These are phyloP conservation scores for Aphanomyces astaci DNA, from an alignment of 352 stramenopile genomes.

Conservation along the genomic window DNA sequence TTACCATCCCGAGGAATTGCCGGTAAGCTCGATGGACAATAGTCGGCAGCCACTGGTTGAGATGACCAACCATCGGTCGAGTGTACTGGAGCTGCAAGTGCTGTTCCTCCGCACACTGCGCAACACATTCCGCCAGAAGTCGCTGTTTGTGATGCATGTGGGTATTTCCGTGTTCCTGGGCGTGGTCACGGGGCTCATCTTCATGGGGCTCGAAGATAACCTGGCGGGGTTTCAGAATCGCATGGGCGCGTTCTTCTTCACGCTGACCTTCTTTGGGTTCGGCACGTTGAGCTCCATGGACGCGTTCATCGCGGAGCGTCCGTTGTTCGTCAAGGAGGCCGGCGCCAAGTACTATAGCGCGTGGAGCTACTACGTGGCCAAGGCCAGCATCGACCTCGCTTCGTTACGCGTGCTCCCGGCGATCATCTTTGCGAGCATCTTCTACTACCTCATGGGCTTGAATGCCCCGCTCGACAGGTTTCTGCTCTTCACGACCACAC, in stretches of 20 bases:
- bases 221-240: slow-evolving; percentile 80
- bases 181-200: slow-evolving; percentile 62
- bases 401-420: slow-evolving; percentile 65
- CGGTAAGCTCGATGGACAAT: no score
- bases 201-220: slow-evolving; percentile 74
- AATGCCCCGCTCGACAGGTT: slow-evolving; percentile 52
- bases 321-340: slow-evolving; percentile 71
- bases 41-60: no score
- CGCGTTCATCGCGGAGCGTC: slow-evolving; percentile 62
- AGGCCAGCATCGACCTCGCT: slow-evolving; percentile 61
- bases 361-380: slow-evolving; percentile 74
- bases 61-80: slow-evolving; percentile 37
- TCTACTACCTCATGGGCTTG: slow-evolving; percentile 83
- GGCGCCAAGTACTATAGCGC: slow-evolving; percentile 70
- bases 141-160: slow-evolving; percentile 58
- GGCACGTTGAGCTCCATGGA: slow-evolving; percentile 81
- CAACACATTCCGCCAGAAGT: slow-evolving; percentile 69
- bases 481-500: slow-evolving; percentile 51
- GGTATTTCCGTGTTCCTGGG: slow-evolving; percentile 47
- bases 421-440: slow-evolving; percentile 72
- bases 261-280: slow-evolving; percentile 81
- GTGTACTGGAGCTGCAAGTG: slow-evolving; percentile 55
- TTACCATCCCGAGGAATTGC: no score
- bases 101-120: slow-evolving; percentile 56
- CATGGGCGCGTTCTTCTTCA: slow-evolving; percentile 78